Percentiles rank a stretch among this genome's conserved stretches.
These are phyloP conservation scores for Cladorrhinum sp. DNA, from an alignment of 2,329 filamentous ascomycete species.

Conservation along the genomic window DNA sequence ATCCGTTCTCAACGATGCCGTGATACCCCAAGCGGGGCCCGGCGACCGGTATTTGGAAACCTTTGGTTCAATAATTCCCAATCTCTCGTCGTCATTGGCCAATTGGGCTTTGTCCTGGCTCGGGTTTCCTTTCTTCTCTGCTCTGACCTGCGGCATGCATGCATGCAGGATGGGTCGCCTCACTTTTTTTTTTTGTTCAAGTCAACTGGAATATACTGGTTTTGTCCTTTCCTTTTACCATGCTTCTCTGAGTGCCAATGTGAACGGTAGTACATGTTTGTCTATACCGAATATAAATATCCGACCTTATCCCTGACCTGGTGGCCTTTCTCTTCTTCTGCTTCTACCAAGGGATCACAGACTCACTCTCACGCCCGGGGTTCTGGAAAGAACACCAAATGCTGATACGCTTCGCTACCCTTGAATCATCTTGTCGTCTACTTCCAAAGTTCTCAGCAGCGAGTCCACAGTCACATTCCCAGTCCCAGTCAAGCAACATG, in stretches of 20 bases:
- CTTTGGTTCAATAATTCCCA: background rate
- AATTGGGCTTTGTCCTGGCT: background rate
- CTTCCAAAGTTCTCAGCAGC: background rate
- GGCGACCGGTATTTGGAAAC: background rate
- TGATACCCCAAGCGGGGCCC: background rate
- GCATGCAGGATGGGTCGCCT: background rate
- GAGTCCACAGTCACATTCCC: background rate
- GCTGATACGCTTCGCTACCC: constrained; percentile 17
- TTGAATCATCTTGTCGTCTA: constrained; percentile 5
- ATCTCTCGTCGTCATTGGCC: background rate
- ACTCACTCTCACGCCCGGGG: background rate
- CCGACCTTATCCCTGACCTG: background rate
- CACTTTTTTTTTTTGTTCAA: background rate
- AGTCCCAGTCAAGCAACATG: too few relatives aligned
- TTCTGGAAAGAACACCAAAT: constrained; percentile 11
- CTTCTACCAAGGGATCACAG: background rate
- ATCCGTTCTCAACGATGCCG: background rate
- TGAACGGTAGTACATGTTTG: too few relatives aligned
- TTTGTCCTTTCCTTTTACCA: background rate
- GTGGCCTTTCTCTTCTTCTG: background rate
- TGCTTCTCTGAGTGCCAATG: too few relatives aligned
- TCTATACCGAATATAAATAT: background rate
- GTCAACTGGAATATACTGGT: too few relatives aligned
- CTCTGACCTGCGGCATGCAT: background rate
- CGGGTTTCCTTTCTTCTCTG: background rate